Conservation (phyloP, 257 asterid genomes). For the Penstemon newberryi region DNA sequence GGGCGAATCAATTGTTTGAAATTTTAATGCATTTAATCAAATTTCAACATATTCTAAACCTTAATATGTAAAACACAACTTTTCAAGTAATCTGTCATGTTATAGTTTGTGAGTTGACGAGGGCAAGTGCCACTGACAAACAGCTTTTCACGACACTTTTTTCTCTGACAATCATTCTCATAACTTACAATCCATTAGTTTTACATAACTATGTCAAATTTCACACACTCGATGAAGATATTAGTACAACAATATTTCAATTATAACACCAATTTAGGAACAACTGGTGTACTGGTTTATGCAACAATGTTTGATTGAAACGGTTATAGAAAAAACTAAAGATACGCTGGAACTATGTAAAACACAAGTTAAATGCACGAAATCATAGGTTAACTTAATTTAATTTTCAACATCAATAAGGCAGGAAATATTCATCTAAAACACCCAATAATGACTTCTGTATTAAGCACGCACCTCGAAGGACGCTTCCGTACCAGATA, state of each 20-base stretch:
- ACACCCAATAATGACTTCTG: constrained; percentile 1
- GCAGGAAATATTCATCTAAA: not conserved
- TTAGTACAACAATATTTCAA: not conserved
- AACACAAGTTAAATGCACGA: not conserved
- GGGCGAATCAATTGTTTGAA: constrained; percentile 6
- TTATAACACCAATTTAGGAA: constrained; percentile 7
- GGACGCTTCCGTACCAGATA: constrained; percentile 85
- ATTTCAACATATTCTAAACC: not conserved
- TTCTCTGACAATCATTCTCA: constrained; percentile 5
- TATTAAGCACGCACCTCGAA: constrained; percentile 55
- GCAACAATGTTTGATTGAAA: not conserved
- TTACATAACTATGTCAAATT: not conserved
- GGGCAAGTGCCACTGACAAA: not conserved
- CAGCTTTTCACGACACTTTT: not conserved
- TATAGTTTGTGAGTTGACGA: not conserved
- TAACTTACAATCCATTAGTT: not conserved
- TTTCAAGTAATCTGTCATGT: not conserved
- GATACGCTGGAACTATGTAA: not conserved
- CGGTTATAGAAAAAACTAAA: not conserved
- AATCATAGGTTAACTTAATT: constrained; percentile 4
- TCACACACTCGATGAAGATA: constrained; percentile 5
- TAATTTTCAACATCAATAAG: constrained; percentile 12
- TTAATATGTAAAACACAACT: not conserved
- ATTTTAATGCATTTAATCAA: constrained; percentile 3
- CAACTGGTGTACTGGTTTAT: not conserved